These are phyloP conservation scores for Ophiostoma piceae DNA, from an alignment of 2,329 filamentous ascomycete genomes.

Conservation along the genomic window DNA sequence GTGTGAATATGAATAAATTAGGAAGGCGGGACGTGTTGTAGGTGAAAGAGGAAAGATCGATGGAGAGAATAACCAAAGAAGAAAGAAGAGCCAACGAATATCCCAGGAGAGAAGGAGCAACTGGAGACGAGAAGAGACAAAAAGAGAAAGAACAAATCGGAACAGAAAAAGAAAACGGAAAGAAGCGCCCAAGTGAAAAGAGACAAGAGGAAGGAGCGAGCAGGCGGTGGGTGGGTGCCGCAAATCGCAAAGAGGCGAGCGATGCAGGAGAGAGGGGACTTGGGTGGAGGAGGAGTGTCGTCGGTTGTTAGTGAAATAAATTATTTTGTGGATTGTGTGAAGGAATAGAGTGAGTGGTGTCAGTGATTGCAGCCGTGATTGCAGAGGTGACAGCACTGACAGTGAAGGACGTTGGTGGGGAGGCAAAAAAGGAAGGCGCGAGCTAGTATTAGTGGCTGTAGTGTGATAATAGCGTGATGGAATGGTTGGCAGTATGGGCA, in stretches of 20 bases:
- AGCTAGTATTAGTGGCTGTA: not conserved
- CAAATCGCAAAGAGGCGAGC: not conserved
- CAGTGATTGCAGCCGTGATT: not conserved
- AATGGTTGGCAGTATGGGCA: not conserved
- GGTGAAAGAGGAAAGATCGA: not conserved
- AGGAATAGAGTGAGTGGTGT: not conserved
- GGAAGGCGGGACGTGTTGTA: not conserved
- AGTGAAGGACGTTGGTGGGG: not conserved
- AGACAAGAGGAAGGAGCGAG: slow-evolving; percentile 14
- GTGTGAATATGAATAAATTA: not conserved
- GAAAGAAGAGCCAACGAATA: not conserved
- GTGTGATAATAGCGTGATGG: not conserved
- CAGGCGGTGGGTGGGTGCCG: slow-evolving; percentile 10
- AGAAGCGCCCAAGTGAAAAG: slow-evolving; percentile 8
- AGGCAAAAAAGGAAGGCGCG: slow-evolving; percentile 20
- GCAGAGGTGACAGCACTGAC: not conserved
- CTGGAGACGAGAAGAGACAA: not conserved
- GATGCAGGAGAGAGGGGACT: slow-evolving; percentile 19
- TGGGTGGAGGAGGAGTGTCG: not conserved
- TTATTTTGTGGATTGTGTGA: slow-evolving; percentile 6
- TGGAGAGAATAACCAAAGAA: not conserved
- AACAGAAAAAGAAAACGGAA: slow-evolving; percentile 13
- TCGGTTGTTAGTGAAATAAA: slow-evolving; percentile 7
- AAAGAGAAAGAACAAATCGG: not conserved
- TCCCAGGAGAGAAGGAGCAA: not conserved